Evolutionary conservation across 768 basidiomycete species (phyloP).

Genomic region (Naganishia antarctica): DNA sequence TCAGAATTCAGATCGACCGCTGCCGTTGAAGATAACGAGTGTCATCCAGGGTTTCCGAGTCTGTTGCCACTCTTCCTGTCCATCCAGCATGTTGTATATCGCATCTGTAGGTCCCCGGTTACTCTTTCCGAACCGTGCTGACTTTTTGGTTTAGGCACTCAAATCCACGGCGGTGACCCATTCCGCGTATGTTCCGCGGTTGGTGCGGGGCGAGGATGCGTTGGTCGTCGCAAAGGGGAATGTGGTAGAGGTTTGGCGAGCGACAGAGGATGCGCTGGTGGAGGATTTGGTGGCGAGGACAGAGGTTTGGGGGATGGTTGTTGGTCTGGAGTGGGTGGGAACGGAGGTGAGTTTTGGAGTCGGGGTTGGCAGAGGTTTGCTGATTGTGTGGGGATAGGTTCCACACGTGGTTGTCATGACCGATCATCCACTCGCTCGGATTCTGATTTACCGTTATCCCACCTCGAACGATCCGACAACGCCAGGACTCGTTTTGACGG

Average conservation of each 20-base stretch:
- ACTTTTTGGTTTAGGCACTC: conserved; percentile 34
- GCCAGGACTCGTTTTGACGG: conserved; percentile 30
- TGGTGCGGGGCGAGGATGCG: conserved; percentile 26
- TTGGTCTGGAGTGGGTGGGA: conserved; percentile 38
- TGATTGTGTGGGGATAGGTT: neutral
- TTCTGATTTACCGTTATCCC: conserved; percentile 38
- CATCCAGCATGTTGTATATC: conserved; percentile 10
- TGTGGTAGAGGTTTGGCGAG: conserved; percentile 42
- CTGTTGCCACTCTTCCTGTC: too few relatives aligned
- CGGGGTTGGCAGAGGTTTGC: neutral
- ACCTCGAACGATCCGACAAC: neutral
- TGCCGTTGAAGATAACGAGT: too few relatives aligned
- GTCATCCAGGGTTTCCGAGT: too few relatives aligned
- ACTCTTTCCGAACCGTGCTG: too few relatives aligned
- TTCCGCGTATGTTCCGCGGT: conserved; percentile 29
- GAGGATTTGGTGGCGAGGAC: conserved; percentile 31
- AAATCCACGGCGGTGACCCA: conserved; percentile 43
- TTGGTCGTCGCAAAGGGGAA: conserved; percentile 45
- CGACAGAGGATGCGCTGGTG: conserved; percentile 33
- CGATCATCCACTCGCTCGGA: conserved; percentile 42
- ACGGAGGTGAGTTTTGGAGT: conserved; percentile 32
- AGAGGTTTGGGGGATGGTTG: conserved; percentile 45
- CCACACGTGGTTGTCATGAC: conserved; percentile 43
- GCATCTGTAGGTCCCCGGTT: neutral
- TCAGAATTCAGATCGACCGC: too few relatives aligned